These are phyloP conservation scores for Blastobotrys niveus DNA, from an alignment of 1,139 yeast species.

Conservation along the genomic window DNA sequence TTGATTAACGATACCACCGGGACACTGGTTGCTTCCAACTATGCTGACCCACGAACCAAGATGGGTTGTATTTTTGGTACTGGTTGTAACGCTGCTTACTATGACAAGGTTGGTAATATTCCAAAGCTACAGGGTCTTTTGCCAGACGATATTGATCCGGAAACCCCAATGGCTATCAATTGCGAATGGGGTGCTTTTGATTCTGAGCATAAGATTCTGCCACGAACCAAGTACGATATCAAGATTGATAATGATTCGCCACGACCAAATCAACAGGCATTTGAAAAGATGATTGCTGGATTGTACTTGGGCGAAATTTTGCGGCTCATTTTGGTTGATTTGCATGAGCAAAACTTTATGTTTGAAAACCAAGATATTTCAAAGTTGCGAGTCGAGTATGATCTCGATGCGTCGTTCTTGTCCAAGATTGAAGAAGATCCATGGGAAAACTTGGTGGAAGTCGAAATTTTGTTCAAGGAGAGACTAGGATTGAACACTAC, in stretches of 20 bases:
- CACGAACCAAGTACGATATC: conserved; percentile 84
- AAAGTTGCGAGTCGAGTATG: conserved; percentile 54
- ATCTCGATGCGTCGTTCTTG: conserved; percentile 86
- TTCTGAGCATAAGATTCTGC: conserved; percentile 71
- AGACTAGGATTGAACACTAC: conserved; percentile 62
- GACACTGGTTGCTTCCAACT: conserved; percentile 91
- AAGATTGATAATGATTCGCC: conserved; percentile 81
- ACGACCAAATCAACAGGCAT: conserved; percentile 93
- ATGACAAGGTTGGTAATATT: conserved; percentile 65
- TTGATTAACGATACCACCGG: conserved; percentile 97
- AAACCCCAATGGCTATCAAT: conserved; percentile 87
- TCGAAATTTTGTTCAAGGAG: conserved; percentile 56
- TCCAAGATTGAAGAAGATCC: conserved; percentile 86
- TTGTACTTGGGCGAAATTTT: conserved; percentile 90
- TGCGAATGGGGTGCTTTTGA: conserved; percentile 99
- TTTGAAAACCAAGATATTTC: conserved; percentile 65
- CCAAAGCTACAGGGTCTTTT: conserved; percentile 77
- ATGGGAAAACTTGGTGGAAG: conserved; percentile 75
- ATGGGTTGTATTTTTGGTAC: conserved; percentile 98
- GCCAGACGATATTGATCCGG: conserved; percentile 54
- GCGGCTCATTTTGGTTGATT: conserved; percentile 73
- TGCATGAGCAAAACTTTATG: conserved; percentile 56
- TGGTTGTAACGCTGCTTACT: conserved; percentile 95
- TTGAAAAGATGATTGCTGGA: conserved; percentile 97
- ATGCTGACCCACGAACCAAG: conserved; percentile 79